phyloP scores from a whole-genome alignment of 2,329 filamentous ascomycete genomes.

The Clarireedia homoeocarpa region DNA sequence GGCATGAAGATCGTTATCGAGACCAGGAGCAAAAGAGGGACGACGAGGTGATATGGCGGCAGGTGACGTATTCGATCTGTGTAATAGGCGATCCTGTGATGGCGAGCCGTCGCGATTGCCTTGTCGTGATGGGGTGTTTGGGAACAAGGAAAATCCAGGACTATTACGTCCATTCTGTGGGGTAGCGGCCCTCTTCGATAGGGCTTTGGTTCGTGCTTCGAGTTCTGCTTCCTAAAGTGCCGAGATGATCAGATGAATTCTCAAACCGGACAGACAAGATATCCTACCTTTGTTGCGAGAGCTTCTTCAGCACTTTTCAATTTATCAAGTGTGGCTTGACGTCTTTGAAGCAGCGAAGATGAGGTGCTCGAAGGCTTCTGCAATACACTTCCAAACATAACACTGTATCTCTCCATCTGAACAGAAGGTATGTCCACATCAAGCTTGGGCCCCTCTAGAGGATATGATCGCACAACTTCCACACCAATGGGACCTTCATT shows the following conservation, averaged over 20 bases:
- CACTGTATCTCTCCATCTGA: constrained; percentile 80
- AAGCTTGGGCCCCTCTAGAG: constrained; percentile 39
- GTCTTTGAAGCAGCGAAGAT: constrained; percentile 41
- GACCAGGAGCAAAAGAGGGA: constrained; percentile 20
- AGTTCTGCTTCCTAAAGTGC: constrained; percentile 32
- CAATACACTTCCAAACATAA: constrained; percentile 82
- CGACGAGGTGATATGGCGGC: constrained; percentile 41
- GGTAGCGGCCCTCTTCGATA: constrained; percentile 39
- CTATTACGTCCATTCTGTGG: constrained; percentile 37
- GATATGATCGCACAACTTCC: constrained; percentile 1
- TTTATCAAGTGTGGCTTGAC: constrained; percentile 51
- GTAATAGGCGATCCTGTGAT: constrained; percentile 15
- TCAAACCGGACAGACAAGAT: constrained; percentile 9
- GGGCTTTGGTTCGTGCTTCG: constrained; percentile 16
- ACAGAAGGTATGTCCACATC: constrained; percentile 74
- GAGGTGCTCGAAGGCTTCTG: constrained; percentile 30
- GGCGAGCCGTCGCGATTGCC: constrained; percentile 11
- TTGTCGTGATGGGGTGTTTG: constrained; percentile 20
- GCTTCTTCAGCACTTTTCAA: constrained; percentile 46
- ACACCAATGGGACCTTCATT: constrained; percentile 15
- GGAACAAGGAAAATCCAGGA: constrained; percentile 37
- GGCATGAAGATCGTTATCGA: constrained; percentile 19
- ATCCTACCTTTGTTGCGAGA: constrained; percentile 30
- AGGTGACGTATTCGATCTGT: constrained; percentile 49
- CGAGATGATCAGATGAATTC: constrained; percentile 15